These are phyloP conservation scores for Backusella psychrophila DNA, from an alignment of 192 early-diverging fungal species.

Conservation along the genomic window DNA sequence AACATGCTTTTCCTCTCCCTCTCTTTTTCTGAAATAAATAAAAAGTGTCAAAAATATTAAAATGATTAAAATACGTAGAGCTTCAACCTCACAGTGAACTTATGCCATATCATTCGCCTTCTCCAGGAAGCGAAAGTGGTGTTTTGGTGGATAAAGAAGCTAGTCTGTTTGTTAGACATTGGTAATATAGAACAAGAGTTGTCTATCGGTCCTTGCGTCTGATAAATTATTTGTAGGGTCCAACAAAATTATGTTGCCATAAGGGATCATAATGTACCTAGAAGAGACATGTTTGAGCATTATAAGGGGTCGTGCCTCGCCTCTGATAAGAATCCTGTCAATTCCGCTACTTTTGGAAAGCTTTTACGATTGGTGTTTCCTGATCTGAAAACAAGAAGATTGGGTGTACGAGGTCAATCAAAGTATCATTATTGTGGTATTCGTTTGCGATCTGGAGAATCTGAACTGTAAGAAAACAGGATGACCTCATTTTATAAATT, in stretches of 20 bases:
- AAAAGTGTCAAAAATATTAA: not conserved
- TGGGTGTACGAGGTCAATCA: constrained; percentile 45
- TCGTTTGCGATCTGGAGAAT: constrained; percentile 1
- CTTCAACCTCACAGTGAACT: not conserved
- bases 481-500: too few species aligned
- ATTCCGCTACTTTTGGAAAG: constrained; percentile 53
- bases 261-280: constrained; percentile 40
- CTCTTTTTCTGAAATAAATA: not conserved
- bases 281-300: constrained; percentile 45
- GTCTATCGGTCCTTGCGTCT: not conserved
- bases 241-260: constrained; percentile 40
- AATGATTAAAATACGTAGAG: not conserved
- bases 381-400: constrained; percentile 44
- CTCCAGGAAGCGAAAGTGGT: not conserved
- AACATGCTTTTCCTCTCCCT: not conserved
- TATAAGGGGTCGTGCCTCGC: constrained; percentile 40
- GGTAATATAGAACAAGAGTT: not conserved
- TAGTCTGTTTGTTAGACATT: constrained; percentile 1
- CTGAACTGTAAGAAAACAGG: not conserved
- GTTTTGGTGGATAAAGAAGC: constrained; percentile 9
- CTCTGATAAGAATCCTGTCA: constrained; percentile 40
- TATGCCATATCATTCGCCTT: not conserved
- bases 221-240: constrained; percentile 29
- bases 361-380: constrained; percentile 48
- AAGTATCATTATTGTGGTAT: constrained; percentile 54